A percentile compares a stretch with the other conserved stretches of the same genome.
These are phyloP conservation scores for Lenwebbia sp. DNA, from an alignment of 345 rosid species.

Conservation along the genomic window DNA sequence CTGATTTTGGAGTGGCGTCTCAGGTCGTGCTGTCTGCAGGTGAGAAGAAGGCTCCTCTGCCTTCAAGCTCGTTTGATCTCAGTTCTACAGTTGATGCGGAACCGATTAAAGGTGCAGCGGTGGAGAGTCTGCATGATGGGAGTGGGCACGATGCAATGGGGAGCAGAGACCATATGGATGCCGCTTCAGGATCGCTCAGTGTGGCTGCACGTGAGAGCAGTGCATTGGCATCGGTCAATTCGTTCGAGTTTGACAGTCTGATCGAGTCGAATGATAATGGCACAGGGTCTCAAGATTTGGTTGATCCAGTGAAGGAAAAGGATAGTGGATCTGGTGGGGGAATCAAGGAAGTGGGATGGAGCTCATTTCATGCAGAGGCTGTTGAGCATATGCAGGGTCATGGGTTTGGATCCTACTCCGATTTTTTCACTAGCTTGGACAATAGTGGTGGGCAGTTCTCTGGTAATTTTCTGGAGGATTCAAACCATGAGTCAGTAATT, in stretches of 20 bases:
- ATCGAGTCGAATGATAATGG: slow-evolving; percentile 3
- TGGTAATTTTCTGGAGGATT: slow-evolving; percentile 18
- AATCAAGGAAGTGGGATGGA: slow-evolving; percentile 86
- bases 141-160: background rate
- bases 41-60: slow-evolving; percentile 1
- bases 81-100: background rate
- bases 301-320: slow-evolving; percentile 11
- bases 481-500: slow-evolving; percentile 1
- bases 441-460: slow-evolving; percentile 27
- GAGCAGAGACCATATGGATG: background rate
- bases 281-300: slow-evolving; percentile 16
- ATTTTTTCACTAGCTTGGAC: slow-evolving; percentile 59
- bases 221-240: slow-evolving; percentile 9
- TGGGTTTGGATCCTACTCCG: slow-evolving; percentile 64
- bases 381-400: slow-evolving; percentile 21
- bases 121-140: background rate
- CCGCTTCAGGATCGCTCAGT: background rate
- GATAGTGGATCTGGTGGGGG: slow-evolving; percentile 27
- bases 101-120: background rate
- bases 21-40: background rate
- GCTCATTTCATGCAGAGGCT: slow-evolving; percentile 60
- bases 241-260: slow-evolving; percentile 6
- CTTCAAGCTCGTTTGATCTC: slow-evolving; percentile 10
- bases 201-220: background rate
- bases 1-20: slow-evolving; percentile 5